Evolutionary conservation across 106 monocot species (phyloP).

Genomic region (Vanilla planifolia): DNA sequence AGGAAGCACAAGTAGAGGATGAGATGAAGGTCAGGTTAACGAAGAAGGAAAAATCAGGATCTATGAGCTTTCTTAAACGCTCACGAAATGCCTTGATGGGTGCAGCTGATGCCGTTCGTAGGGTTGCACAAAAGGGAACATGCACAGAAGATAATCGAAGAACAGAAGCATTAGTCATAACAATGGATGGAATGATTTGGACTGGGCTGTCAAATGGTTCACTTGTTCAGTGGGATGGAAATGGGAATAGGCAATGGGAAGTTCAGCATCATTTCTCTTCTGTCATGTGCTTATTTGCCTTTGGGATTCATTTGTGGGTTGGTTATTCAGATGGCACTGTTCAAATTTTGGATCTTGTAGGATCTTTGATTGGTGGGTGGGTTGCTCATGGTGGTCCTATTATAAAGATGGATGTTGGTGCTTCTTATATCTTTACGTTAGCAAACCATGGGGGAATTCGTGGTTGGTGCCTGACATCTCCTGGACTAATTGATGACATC

Average conservation of each 20-base stretch:
- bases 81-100: constrained; percentile 60
- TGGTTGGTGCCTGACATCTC: constrained; percentile 43
- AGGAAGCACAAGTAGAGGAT: constrained; percentile 34
- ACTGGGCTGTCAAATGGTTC: constrained; percentile 44
- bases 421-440: constrained; percentile 45
- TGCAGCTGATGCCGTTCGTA: constrained; percentile 63
- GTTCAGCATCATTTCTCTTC: constrained; percentile 34
- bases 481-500: constrained; percentile 37
- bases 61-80: constrained; percentile 50
- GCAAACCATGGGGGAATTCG: constrained; percentile 65
- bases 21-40: constrained; percentile 38
- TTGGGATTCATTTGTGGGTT: constrained; percentile 46
- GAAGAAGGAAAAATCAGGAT: constrained; percentile 52
- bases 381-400: constrained; percentile 52
- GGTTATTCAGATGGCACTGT: constrained; percentile 44
- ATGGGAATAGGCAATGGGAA: constrained; percentile 43
- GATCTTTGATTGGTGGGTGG: constrained; percentile 43
- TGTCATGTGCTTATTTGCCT: constrained; percentile 43
- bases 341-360: constrained; percentile 54
- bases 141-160: constrained; percentile 45
- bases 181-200: constrained; percentile 63
- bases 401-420: constrained; percentile 45
- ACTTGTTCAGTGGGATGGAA: constrained; percentile 59
- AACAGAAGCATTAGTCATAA: constrained; percentile 42
- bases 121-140: constrained; percentile 48